Conservation (phyloP, 345 rosid species). For the Ricinus communis region DNA sequence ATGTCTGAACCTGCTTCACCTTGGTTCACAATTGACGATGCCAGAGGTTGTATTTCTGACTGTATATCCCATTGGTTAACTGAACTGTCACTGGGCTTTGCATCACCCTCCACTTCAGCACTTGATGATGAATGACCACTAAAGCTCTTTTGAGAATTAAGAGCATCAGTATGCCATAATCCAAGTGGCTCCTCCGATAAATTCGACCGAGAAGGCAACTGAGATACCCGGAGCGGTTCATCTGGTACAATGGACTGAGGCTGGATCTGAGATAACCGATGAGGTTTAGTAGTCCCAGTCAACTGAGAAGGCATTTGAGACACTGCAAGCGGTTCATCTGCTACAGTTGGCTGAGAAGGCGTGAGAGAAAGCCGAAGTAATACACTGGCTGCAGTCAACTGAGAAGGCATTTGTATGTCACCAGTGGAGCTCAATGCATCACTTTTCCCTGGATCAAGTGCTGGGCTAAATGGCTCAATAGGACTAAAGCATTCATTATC, state of each 20-base stretch:
- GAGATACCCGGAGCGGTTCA: conserved; percentile 6
- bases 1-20: conserved; percentile 13
- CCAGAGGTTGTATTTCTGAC: conserved; percentile 45
- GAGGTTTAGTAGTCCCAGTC: conserved; percentile 1
- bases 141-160: conserved; percentile 41
- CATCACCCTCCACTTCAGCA: conserved; percentile 42
- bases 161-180: conserved; percentile 22
- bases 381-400: conserved; percentile 37
- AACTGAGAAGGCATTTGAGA: conserved; percentile 16
- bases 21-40: conserved; percentile 32
- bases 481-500: conserved; percentile 83
- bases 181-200: conserved; percentile 11
- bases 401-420: conserved; percentile 54
- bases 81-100: conserved; percentile 38
- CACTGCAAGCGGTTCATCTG: conserved; percentile 2
- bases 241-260: conserved; percentile 10
- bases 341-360: conserved; percentile 27
- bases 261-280: background rate
- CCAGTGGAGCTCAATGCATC: conserved; percentile 73
- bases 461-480: conserved; percentile 60
- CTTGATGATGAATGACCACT: conserved; percentile 44
- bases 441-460: conserved; percentile 54
- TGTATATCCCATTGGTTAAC: conserved; percentile 52
- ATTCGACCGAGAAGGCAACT: conserved; percentile 13
- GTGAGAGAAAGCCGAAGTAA: conserved; percentile 19